Base-by-base conservation (phyloP, 2,329 filamentous ascomycete species). In the Clathrospora elynae region DNA sequence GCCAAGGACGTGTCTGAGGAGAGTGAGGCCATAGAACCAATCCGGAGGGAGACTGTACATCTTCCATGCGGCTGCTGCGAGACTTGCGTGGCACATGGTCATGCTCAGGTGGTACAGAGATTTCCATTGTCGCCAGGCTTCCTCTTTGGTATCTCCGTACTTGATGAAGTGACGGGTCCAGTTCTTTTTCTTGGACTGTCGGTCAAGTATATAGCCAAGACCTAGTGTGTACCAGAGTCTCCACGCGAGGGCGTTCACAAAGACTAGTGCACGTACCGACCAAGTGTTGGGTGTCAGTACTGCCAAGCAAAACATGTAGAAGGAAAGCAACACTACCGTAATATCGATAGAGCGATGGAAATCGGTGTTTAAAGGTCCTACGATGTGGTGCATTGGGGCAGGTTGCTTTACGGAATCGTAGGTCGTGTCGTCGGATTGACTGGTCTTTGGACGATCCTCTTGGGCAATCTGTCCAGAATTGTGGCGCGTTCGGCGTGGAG, bases 121-220 rank as follows among this genome's bases (percentile, higher is more conserved):
- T 73, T 96, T 97, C 93, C 93, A 99, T 68, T 99, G 92, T 42
- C 87, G 85, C 93, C 93, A 99, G 3, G 92, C 92, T 71, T 97
- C 93, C 49, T 87, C 86, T 3, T 85, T 85, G 49, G 82, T 90
- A 68, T 97, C 93, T 49, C 93, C 93, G 62, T 87, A 96, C 70
- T 99, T 99, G 73, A 99, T 82, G 66, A 97, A 99, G 74, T 99
- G 93, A 17, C 93, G 84, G 11, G 92, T 97, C 90, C 93, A 97
- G 70, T 87, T 84, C 75, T 97, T 97, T 71, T 86, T 83, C 62
- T 86, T 86, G 13, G 92, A 96, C 71, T 99, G 93, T 41, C 82
- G 80, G 59, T 89, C 84, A 33, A 99, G 80, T 47, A 97, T 84
- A 58, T 88, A 80, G 30, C 92, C 93, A 17, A 99, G 81, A 16